Base-by-base conservation (phyloP, 23 red algal genomes). In the Gracilaria domingensis region DNA sequence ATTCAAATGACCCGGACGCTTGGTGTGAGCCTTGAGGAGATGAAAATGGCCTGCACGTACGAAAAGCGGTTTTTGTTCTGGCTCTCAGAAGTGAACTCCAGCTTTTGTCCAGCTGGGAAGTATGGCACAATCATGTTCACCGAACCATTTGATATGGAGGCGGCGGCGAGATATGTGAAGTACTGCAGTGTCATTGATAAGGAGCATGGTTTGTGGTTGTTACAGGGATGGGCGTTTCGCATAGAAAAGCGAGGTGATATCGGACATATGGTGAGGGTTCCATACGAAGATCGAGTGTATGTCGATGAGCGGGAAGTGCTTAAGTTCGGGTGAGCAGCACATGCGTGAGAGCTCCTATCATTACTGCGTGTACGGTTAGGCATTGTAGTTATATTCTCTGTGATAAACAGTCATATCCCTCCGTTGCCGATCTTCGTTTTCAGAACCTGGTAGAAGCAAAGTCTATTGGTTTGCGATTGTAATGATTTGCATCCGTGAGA, bases 181-280 rank as follows among this genome's bases (percentile, higher is more conserved):
- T 44, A 24, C 67, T 73, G 67, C 67, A 73, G 67, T 73, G 67
- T 73, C 20, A 73, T 73, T 40, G 67, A 73, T 73, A 40, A 73
- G 9, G 67, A 40, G 67, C 35, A 40, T 21, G 67, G 67, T 23
- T 73, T 73, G 35, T 73, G 67, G 33, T 73, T 73, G 67, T 73
- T 73, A n/a, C 67, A 73, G 34, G 67, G 34, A 40, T 73, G 67
- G 67, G 67, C 67, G 44, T 73, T 73, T 44, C 33, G 20, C 8
- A 73, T 73, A 73, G 67, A 73, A 73, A 40, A 44, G 44, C 33
- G 28, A 23, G 67, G 67, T 73, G 67, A 40, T 29, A 21, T 73
- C 3, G 67, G 67, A n/a, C 30, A 39, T 73, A 73, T 73, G 67
- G 67, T 73, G 33, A 73, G 44, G 16, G 67, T 73, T 40, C 67